Base-by-base conservation (phyloP, 106 monocot genomes). In the Platanthera guangdongensis region DNA sequence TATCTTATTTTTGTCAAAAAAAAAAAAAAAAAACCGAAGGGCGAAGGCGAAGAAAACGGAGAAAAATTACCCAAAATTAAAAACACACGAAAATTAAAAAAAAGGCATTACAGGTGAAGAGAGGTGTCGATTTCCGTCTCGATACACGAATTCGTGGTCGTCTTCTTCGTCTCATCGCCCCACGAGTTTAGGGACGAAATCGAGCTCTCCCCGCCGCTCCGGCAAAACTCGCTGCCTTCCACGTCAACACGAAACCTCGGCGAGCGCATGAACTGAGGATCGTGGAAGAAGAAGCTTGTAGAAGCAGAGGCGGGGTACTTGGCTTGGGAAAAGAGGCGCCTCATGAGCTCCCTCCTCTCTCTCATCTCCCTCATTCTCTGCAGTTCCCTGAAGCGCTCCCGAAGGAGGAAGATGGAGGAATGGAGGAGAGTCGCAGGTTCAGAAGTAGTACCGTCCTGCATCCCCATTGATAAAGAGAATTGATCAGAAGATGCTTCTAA, bases 381-480 rank as follows among this genome's bases (percentile, higher is more conserved):
- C 6, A 90, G 79, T 59, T 88, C 78, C 70, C 87, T 85, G 80
- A 91, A 91, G 15, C 91, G 85, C 79, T 91, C 91, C 62, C 88
- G 91, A 7, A 92, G 76, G 53, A 92, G 81, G 15, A 84, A 84
- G 79, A 92, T 89, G 71, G 92, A 92, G 50, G 91, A 92, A 76
- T 72, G 79, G 62, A 68, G 9, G 9, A 53, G 50, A 30, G 54
- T 22, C 5, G 52, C 68, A 0, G 28, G 7, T 16, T 52, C 45
- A 39, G 39, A 0, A 39, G 39, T 1, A 39, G 39, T 39, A 47
- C 45, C 69, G 54, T 64, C 52, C 11, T 75, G 67, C 11, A 53
- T 75, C n/a, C 75, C 45, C 80, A 80, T 80, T 1, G 21, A 3
- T 28, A 47, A 70, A 70, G 70, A 39, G 39, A 39, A 1, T 25